phyloP scores from a whole-genome alignment of 805 yeast species.

The Monosporozyma servazzii region DNA sequence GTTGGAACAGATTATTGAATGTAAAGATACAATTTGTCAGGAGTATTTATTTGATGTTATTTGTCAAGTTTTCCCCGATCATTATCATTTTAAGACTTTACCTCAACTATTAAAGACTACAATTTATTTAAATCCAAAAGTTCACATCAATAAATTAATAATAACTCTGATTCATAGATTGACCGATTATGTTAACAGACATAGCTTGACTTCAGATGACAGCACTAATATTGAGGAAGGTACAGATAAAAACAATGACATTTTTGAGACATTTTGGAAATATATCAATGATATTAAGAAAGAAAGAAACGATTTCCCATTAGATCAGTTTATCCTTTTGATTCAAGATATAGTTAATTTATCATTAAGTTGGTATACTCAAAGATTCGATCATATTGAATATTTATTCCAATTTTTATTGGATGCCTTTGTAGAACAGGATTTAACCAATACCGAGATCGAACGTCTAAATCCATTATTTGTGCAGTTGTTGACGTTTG shows the following conservation, averaged over 20 bases:
- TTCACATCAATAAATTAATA: constrained; percentile 58
- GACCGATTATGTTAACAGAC: constrained; percentile 12
- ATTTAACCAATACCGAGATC: neutral
- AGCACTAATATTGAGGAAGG: constrained; percentile 3
- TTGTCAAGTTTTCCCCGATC: constrained; percentile 91
- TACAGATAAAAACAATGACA: constrained; percentile 11
- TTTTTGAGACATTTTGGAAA: constrained; percentile 59
- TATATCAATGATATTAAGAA: constrained; percentile 50
- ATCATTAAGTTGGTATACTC: constrained; percentile 58
- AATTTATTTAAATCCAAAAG: constrained; percentile 56
- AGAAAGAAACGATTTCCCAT: constrained; percentile 53
- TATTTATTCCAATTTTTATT: constrained; percentile 39
- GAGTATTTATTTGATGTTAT: constrained; percentile 84
- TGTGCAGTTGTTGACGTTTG: constrained; percentile 13
- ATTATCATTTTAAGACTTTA: constrained; percentile 72
- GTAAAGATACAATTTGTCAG: constrained; percentile 87
- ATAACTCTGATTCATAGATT: constrained; percentile 66
- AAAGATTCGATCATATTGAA: constrained; percentile 51
- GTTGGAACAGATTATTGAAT: constrained; percentile 84
- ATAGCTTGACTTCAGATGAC: neutral
- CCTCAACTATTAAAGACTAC: constrained; percentile 57
- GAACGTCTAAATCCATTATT: constrained; percentile 5
- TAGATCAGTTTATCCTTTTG: constrained; percentile 55
- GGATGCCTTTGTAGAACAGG: constrained; percentile 36
- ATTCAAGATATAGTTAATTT: constrained; percentile 58